Conservation (phyloP, 805 yeast species). For the Lachancea cidri region DNA sequence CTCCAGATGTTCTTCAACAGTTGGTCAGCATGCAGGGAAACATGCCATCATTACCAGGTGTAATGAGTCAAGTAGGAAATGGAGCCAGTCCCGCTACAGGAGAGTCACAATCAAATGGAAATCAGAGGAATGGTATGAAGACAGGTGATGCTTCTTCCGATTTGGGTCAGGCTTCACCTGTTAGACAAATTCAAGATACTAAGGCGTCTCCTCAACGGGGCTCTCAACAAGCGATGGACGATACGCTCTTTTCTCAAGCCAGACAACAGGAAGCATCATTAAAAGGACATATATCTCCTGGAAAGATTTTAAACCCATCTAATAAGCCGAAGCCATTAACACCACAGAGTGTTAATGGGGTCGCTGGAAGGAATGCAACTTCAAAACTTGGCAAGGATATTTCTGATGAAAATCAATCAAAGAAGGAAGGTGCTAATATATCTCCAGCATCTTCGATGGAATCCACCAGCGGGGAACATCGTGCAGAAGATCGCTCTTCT, state of each 20-base stretch:
- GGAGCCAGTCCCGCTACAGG: not conserved
- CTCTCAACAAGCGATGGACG: not conserved
- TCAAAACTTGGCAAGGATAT: constrained; percentile 1
- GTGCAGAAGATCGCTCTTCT: not conserved
- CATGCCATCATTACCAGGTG: constrained; percentile 9
- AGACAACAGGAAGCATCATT: not conserved
- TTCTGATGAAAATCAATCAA: not conserved
- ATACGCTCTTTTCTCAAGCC: not conserved
- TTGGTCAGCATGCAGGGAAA: constrained; percentile 15
- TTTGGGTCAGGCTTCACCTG: not conserved
- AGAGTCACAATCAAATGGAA: not conserved
- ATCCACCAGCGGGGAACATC: not conserved
- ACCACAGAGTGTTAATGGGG: constrained; percentile 7
- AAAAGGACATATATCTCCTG: not conserved
- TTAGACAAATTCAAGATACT: not conserved
- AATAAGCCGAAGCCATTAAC: constrained; percentile 6
- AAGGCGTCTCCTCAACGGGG: not conserved
- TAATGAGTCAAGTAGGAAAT: not conserved
- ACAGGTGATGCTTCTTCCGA: not conserved
- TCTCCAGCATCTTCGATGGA: constrained; percentile 5
- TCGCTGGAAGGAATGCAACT: constrained; percentile 1
- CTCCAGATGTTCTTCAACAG: constrained; percentile 18
- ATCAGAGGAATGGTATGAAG: not conserved
- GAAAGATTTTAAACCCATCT: not conserved
- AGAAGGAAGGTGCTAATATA: not conserved